Evolutionary conservation across 371 early-diverging fungal genomes (phyloP).

Genomic region (Mucor piriformis): DNA sequence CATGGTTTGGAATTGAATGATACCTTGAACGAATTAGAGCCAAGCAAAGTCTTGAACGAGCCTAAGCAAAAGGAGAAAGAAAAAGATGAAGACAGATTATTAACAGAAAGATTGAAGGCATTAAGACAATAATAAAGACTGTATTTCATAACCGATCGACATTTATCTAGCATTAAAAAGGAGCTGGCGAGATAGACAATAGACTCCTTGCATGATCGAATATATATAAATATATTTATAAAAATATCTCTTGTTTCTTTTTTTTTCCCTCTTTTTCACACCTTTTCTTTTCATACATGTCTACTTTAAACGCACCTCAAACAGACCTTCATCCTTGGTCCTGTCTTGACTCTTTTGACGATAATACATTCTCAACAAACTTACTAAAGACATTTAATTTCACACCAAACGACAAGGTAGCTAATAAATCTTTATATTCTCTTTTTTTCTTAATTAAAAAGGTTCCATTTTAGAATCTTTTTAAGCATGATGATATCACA

Average conservation of each 20-base stretch:
- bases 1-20: conserved; percentile 86
- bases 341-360: too few relatives aligned
- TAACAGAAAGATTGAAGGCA: conserved; percentile 40
- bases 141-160: not conserved
- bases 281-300: not conserved
- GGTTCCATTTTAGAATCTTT: too few relatives aligned
- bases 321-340: not conserved
- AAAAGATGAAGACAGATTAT: conserved; percentile 33
- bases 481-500: conserved; percentile 1
- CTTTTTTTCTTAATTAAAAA: not conserved
- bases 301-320: not conserved
- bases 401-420: not conserved
- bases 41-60: conserved; percentile 37
- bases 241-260: not conserved
- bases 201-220: not conserved
- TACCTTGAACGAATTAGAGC: conserved; percentile 56
- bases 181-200: not conserved
- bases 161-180: too few relatives aligned
- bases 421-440: not conserved
- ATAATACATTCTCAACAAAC: too few relatives aligned
- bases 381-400: too few relatives aligned
- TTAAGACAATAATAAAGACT: conserved; percentile 36
- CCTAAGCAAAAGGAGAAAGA: conserved; percentile 27
- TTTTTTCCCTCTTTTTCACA: not conserved
- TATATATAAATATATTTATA: not conserved